Conservation (phyloP, 768 basidiomycete genomes). For the Rhizopogon vesiculosus region DNA sequence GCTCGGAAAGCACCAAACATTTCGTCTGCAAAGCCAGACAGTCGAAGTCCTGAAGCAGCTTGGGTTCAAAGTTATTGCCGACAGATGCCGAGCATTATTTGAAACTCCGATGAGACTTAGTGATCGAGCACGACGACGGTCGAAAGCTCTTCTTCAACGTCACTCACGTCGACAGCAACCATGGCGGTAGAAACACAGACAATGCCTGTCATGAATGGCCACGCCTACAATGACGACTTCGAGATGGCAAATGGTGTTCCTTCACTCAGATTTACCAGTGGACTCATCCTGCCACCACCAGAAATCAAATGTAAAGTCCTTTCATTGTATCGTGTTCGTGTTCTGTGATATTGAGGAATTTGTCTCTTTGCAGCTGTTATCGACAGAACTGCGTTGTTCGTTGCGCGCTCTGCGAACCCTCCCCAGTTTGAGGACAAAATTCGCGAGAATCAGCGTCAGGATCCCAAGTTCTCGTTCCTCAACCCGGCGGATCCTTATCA, state of each 20-base stretch:
- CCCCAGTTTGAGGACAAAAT: constrained; percentile 95
- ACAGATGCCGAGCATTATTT: constrained; percentile 20
- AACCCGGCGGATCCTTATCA: constrained; percentile 97
- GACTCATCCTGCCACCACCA: constrained; percentile 92
- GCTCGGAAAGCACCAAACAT: constrained; percentile 91
- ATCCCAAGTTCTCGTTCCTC: constrained; percentile 98
- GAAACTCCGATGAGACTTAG: constrained; percentile 18
- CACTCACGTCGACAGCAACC: constrained; percentile 21
- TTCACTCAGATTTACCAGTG: constrained; percentile 59
- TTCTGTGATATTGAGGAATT: constrained; percentile 1
- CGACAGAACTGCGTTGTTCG: constrained; percentile 88
- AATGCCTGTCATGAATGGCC: constrained; percentile 37
- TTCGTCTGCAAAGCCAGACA: not conserved
- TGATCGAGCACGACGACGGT: not conserved
- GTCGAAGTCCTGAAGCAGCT: not conserved
- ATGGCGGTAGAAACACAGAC: constrained; percentile 46
- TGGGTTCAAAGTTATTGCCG: constrained; percentile 11
- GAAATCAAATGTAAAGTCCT: constrained; percentile 81
- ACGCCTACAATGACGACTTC: constrained; percentile 33
- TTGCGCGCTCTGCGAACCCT: constrained; percentile 92
- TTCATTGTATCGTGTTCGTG: not conserved
- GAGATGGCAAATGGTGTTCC: constrained; percentile 33
- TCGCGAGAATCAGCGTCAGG: constrained; percentile 90
- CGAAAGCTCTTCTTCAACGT: not conserved
- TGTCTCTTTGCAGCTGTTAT: constrained; percentile 65